phyloP scores from a whole-genome alignment of 1,284 basidiomycete genomes.

The Cutaneotrichosporon sp. region DNA sequence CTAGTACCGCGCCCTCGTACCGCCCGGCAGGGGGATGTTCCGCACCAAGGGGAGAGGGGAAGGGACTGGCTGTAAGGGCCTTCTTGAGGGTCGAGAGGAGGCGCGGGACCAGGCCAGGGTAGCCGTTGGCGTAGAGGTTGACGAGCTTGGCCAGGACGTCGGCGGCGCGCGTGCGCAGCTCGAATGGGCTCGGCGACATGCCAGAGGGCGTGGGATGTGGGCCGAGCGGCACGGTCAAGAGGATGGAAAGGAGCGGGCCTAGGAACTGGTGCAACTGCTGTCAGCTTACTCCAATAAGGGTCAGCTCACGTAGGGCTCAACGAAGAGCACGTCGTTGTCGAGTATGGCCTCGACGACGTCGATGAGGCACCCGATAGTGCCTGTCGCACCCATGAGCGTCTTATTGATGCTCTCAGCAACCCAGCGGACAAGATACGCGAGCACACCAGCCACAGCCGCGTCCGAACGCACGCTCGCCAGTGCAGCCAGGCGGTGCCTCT shows the following conservation, averaged over 20 bases:
- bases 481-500: constrained; percentile 74
- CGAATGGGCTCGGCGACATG: constrained; percentile 43
- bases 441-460: constrained; percentile 86
- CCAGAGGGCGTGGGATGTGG: constrained; percentile 41
- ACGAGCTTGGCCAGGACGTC: constrained; percentile 76
- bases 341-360: constrained; percentile 78
- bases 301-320: constrained; percentile 76
- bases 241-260: constrained; percentile 83
- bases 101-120: constrained; percentile 56
- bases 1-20: constrained; percentile 79
- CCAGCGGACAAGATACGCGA: constrained; percentile 95
- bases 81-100: constrained; percentile 90
- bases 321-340: constrained; percentile 82
- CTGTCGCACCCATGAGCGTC: constrained; percentile 57
- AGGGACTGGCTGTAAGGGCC: constrained; percentile 60
- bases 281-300: constrained; percentile 61
- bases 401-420: constrained; percentile 81
- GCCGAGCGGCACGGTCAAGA: constrained; percentile 77
- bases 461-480: constrained; percentile 84
- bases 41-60: constrained; percentile 45
- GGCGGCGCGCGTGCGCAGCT: constrained; percentile 71
- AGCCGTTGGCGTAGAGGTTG: constrained; percentile 54
- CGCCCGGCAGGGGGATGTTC: constrained; percentile 60
- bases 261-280: constrained; percentile 79
- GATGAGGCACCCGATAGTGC: constrained; percentile 71